Conservation (phyloP, 106 monocot species). For the Dioscorea alata region DNA sequence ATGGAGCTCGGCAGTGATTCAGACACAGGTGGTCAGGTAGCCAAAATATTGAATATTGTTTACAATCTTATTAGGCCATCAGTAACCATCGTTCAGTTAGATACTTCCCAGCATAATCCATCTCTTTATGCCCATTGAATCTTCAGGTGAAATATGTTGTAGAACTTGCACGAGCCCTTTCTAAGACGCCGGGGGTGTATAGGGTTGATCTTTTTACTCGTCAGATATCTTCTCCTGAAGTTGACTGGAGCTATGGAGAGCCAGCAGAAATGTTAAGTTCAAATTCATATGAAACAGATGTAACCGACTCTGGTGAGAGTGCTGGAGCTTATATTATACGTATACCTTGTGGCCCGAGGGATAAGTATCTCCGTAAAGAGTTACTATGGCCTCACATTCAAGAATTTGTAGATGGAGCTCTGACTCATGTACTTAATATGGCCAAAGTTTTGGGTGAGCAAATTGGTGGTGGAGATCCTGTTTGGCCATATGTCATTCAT, state of each 20-base stretch:
- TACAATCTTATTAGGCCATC: too few relatives aligned
- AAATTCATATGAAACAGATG: slow-evolving; percentile 61
- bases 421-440: slow-evolving; percentile 85
- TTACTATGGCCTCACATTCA: slow-evolving; percentile 84
- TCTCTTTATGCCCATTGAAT: background rate
- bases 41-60: background rate
- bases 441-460: slow-evolving; percentile 84
- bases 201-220: slow-evolving; percentile 93
- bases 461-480: slow-evolving; percentile 67
- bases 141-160: slow-evolving; percentile 88
- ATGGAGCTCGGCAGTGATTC: slow-evolving; percentile 95
- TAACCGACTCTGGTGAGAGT: slow-evolving; percentile 74
- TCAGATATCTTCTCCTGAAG: slow-evolving; percentile 81
- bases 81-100: too few relatives aligned
- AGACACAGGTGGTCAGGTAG: slow-evolving; percentile 90
- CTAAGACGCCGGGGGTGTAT: slow-evolving; percentile 93
- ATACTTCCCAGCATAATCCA: background rate
- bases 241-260: slow-evolving; percentile 97
- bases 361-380: slow-evolving; percentile 77
- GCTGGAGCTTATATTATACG: slow-evolving; percentile 85
- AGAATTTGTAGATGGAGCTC: slow-evolving; percentile 91
- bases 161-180: slow-evolving; percentile 82
- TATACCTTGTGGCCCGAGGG: slow-evolving; percentile 74
- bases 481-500: slow-evolving; percentile 94
- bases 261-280: slow-evolving; percentile 88